phyloP scores from a whole-genome alignment of 108 stramenopile genomes.

The Craspedostauros australis region DNA sequence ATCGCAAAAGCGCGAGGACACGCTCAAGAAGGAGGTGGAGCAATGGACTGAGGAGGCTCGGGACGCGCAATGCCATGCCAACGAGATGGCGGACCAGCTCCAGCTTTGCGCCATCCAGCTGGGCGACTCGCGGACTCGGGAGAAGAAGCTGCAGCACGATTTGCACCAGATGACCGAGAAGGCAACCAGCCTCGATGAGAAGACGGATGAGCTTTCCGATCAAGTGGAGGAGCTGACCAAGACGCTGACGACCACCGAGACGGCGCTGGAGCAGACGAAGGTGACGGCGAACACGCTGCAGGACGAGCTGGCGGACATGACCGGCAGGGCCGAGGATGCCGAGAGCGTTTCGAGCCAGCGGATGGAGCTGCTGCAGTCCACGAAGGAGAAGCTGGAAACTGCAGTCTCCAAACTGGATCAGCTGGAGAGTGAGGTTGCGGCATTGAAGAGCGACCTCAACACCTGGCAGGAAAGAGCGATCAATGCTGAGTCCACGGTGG shows the following conservation, averaged over 20 bases:
- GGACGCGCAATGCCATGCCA: background rate
- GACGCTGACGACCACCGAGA: conserved; percentile 7
- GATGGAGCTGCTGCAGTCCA: conserved; percentile 19
- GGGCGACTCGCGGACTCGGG: background rate
- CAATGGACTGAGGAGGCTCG: conserved; percentile 5
- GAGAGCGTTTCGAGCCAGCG: conserved; percentile 17
- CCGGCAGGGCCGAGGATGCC: conserved; percentile 19
- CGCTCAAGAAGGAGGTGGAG: conserved; percentile 10
- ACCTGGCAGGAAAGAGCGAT: background rate
- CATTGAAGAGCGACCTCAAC: background rate
- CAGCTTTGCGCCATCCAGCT: background rate
- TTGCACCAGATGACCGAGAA: conserved; percentile 2
- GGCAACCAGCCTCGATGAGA: background rate
- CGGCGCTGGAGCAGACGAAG: conserved; percentile 6
- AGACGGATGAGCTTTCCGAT: conserved; percentile 1
- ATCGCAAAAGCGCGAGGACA: conserved; percentile 1
- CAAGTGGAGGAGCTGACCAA: conserved; percentile 1
- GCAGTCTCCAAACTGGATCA: background rate
- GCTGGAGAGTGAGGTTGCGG: conserved; percentile 5
- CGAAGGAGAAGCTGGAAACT: conserved; percentile 9
- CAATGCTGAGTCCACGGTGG: background rate
- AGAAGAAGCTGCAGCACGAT: conserved; percentile 6
- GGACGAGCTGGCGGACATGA: conserved; percentile 16
- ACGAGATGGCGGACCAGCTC: conserved; percentile 4
- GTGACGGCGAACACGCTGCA: conserved; percentile 13